Evolutionary conservation across 78 protist genomes (phyloP), one percentile per base, ranked within the genome.

Genomic region (Monocercomonoides exilis): DNA sequence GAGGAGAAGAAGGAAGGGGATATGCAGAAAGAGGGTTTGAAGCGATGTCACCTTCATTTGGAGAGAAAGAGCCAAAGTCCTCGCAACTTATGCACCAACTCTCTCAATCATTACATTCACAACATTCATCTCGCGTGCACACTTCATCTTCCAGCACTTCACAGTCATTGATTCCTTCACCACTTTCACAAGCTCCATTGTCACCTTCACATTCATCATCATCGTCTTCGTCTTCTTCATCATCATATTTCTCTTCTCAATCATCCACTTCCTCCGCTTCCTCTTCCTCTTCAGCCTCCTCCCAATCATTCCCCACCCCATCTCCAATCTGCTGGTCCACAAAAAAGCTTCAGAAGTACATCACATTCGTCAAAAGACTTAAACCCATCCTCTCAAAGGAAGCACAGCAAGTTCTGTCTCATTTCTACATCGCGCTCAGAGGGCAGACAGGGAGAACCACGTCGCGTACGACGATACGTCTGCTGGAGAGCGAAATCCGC

Each of bases 401-500:
- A n/a, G 84, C 90, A 0, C 80, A 89, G 45, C 38, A 29, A 33
- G 86, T 93, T 2, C 70, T 96, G 1, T 41, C 33, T 2, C 84
- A 70, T 33, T 96, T 95, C 80, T 95, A 84, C 46, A 42, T 35
- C 36, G 41, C 46, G 36, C 97, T 95, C 43, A 87, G 98, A 1
- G 77, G 77, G 11, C 79, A 81, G 11, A 92, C 84, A 44, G 1
- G 0, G 0, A 44, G 92, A 38, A 82, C 85, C 45, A 94, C 91
- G 21, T 43, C 86, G 5, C 92, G 99, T 33, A 93, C 98, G 1
- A 98, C 99, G 1, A 84, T 96, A 41, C 95, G 99, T 11, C 38
- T 98, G 45, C 90, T 98, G 21, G 99, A 98, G 84, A 43, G 90
- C 42, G 43, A 95, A 33, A 90, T 96, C 45, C 88, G 98, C 32